Conservation (phyloP, 2,329 filamentous ascomycete species). For the Neoscytalidium dimidiatum region DNA sequence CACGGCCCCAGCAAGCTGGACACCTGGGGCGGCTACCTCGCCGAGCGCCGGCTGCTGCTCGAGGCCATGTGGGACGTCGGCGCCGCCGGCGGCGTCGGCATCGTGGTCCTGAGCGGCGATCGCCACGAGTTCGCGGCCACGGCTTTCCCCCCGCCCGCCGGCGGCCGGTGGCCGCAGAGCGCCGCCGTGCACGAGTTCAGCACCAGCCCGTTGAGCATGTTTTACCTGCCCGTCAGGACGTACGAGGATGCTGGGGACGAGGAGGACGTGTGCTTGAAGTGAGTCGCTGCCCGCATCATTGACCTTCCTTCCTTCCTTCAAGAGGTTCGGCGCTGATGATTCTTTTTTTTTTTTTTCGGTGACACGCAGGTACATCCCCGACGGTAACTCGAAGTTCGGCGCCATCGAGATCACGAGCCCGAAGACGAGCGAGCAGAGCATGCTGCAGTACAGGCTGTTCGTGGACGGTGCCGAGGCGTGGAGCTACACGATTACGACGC, state of each 20-base stretch:
- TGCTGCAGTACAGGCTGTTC: conserved; percentile 78
- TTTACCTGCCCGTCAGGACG: conserved; percentile 81
- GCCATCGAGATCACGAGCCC: conserved; percentile 75
- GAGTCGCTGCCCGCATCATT: conserved; percentile 40
- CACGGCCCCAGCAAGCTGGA: conserved; percentile 72
- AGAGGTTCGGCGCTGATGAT: no score
- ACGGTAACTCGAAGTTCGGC: conserved; percentile 88
- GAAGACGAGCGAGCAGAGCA: conserved; percentile 65
- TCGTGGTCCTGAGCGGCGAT: conserved; percentile 86
- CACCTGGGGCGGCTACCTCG: conserved; percentile 91
- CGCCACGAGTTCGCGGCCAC: conserved; percentile 97
- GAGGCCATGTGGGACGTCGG: conserved; percentile 91
- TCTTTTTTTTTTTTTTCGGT: background rate
- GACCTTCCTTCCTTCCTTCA: no score
- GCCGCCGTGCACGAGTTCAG: conserved; percentile 81
- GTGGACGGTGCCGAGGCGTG: conserved; percentile 79
- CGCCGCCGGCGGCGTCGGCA: conserved; percentile 67
- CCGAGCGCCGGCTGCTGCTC: conserved; percentile 75
- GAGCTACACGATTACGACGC: conserved; percentile 57
- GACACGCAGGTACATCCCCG: conserved; percentile 67
- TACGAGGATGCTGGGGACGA: conserved; percentile 73
- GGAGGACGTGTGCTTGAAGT: conserved; percentile 82
- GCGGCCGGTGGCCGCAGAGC: conserved; percentile 49
- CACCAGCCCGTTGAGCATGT: conserved; percentile 88
- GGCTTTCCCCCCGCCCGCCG: conserved; percentile 61